These are phyloP conservation scores for Cryphonectria radicalis DNA, from an alignment of 2,329 filamentous ascomycete genomes.

Conservation along the genomic window DNA sequence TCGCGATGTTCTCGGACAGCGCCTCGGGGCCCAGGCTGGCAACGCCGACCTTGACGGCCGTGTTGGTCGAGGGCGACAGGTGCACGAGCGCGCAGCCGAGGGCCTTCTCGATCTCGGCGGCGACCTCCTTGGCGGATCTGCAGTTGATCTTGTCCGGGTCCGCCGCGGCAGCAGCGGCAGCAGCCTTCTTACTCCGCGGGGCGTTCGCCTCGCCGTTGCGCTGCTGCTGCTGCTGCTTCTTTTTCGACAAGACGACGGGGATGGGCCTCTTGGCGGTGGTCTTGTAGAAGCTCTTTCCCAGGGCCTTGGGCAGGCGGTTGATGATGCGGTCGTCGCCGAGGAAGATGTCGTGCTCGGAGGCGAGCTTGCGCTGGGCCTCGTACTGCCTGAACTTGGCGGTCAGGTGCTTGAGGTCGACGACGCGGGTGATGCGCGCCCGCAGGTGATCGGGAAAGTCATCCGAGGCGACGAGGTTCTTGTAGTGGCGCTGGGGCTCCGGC, in stretches of 20 bases:
- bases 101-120: constrained; percentile 79
- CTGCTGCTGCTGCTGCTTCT: constrained; percentile 60
- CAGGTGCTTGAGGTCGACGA: constrained; percentile 84
- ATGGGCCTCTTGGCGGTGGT: constrained; percentile 81
- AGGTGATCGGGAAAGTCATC: constrained; percentile 71
- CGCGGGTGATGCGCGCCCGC: constrained; percentile 69
- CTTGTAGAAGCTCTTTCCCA: constrained; percentile 95
- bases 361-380: constrained; percentile 82
- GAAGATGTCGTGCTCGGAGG: constrained; percentile 88
- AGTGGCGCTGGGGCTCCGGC: constrained; percentile 77
- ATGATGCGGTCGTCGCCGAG: constrained; percentile 88
- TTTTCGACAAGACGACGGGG: constrained; percentile 68
- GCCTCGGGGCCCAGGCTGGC: constrained; percentile 76
- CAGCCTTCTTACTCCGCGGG: constrained; percentile 58
- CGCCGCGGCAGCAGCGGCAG: constrained; percentile 33
- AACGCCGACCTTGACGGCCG: constrained; percentile 78
- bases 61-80: constrained; percentile 78
- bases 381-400: constrained; percentile 83
- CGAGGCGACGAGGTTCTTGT: constrained; percentile 85
- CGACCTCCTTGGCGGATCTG: constrained; percentile 68
- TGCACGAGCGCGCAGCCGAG: constrained; percentile 78
- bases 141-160: constrained; percentile 46
- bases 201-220: constrained; percentile 52
- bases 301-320: constrained; percentile 71
- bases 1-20: constrained; percentile 78